phyloP scores from a whole-genome alignment of 2,329 filamentous ascomycete species.

The Aureobasidium sp. region DNA sequence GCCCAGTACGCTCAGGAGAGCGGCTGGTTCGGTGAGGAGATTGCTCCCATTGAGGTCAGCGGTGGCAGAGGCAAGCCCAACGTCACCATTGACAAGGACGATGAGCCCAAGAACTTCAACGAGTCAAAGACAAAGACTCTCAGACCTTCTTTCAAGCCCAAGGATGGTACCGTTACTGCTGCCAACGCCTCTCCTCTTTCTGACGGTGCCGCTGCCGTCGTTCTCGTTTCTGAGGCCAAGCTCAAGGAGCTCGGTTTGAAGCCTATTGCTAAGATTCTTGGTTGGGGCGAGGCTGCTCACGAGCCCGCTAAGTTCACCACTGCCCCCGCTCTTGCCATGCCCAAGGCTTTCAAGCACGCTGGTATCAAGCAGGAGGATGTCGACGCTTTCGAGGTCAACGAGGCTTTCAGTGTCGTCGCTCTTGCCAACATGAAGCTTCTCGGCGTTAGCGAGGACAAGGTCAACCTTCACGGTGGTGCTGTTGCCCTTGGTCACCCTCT shows the following conservation, averaged over 20 bases:
- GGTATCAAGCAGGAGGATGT: conserved; percentile 69
- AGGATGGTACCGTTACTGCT: conserved; percentile 82
- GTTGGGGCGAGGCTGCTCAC: conserved; percentile 92
- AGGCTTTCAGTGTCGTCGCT: conserved; percentile 95
- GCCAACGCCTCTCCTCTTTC: conserved; percentile 96
- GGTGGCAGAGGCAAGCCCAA: conserved; percentile 86
- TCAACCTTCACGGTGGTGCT: conserved; percentile 91
- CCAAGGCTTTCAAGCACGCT: conserved; percentile 95
- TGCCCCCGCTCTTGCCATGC: conserved; percentile 85
- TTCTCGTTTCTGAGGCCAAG: conserved; percentile 90
- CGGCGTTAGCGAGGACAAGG: conserved; percentile 69
- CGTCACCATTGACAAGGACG: conserved; percentile 73
- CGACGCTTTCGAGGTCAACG: conserved; percentile 98
- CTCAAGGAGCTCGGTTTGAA: conserved; percentile 86
- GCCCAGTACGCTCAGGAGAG: conserved; percentile 78
- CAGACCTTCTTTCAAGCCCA: conserved; percentile 74
- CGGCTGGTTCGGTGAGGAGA: conserved; percentile 78
- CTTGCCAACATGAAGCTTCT: conserved; percentile 95
- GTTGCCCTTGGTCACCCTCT: conserved; percentile 95
- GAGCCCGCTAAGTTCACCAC: conserved; percentile 94
- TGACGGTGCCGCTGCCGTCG: conserved; percentile 85
- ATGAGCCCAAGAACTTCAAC: conserved; percentile 85
- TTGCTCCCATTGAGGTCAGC: conserved; percentile 79
- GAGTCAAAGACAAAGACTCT: conserved; percentile 44
- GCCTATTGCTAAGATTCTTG: conserved; percentile 91